Conservation (phyloP, 2,329 filamentous ascomycete genomes). For the Colletotrichum abscissum region DNA sequence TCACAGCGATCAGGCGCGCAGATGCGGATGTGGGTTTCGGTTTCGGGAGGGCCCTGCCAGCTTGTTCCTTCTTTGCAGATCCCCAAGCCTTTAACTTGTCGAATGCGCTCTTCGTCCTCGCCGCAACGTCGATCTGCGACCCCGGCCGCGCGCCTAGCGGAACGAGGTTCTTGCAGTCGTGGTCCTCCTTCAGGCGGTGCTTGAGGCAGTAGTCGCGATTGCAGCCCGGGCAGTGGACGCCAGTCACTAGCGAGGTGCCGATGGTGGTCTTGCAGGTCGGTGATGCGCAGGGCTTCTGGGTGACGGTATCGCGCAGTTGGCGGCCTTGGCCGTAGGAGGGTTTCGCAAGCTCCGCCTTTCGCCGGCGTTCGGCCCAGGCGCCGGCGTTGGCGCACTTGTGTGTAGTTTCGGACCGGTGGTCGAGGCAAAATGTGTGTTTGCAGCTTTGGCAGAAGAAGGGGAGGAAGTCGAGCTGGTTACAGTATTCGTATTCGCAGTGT, state of each 20-base stretch:
- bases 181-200: constrained; percentile 82
- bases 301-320: constrained; percentile 64
- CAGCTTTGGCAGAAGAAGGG: constrained; percentile 96
- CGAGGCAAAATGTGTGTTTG: constrained; percentile 85
- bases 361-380: constrained; percentile 70
- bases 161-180: constrained; percentile 84
- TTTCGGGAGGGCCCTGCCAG: constrained; percentile 69
- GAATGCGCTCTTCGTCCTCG: constrained; percentile 80
- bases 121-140: constrained; percentile 61
- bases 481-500: constrained; percentile 92
- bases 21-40: constrained; percentile 72
- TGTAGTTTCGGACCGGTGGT: constrained; percentile 87
- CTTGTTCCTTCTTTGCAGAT: constrained; percentile 74
- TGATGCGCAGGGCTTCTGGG: constrained; percentile 76
- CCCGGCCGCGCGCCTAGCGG: constrained; percentile 62
- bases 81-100: constrained; percentile 85
- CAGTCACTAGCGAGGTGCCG: constrained; percentile 74
- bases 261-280: constrained; percentile 76
- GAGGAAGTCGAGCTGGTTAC: constrained; percentile 94
- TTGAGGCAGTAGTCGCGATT: constrained; percentile 82
- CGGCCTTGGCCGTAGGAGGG: constrained; percentile 66
- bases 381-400: constrained; percentile 76
- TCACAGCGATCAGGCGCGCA: constrained; percentile 75
- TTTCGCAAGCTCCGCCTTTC: constrained; percentile 64
- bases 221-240: constrained; percentile 78